Conservation (phyloP, 257 asterid genomes). For the Verbascum thapsus region DNA sequence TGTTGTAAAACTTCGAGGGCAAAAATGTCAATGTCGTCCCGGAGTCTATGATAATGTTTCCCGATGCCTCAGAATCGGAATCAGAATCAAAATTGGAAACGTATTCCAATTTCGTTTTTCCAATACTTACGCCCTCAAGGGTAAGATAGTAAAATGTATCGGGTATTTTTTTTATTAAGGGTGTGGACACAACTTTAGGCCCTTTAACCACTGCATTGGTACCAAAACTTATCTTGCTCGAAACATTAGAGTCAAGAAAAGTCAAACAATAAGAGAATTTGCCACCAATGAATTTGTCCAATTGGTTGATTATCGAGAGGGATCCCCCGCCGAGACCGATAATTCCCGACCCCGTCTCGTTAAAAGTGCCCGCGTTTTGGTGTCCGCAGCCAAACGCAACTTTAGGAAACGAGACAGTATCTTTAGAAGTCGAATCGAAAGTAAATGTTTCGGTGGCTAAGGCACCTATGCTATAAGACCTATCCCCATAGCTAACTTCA, state of each 20-base stretch:
- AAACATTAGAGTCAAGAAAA: not conserved
- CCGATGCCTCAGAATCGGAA: no score
- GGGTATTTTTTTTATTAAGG: constrained; percentile 35
- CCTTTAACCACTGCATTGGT: constrained; percentile 36
- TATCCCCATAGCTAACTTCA: constrained; percentile 39
- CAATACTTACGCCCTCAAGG: constrained; percentile 48
- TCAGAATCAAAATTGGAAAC: not conserved
- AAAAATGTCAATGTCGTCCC: constrained; percentile 56
- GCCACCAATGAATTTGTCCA: constrained; percentile 33
- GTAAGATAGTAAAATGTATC: constrained; percentile 45
- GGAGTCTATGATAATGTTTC: constrained; percentile 64
- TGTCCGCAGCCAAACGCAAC: constrained; percentile 61
- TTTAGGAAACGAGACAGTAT: constrained; percentile 28
- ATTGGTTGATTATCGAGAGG: constrained; percentile 49
- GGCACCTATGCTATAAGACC: constrained; percentile 41
- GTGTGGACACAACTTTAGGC: constrained; percentile 41
- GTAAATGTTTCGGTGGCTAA: constrained; percentile 50
- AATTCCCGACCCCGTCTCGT: constrained; percentile 42
- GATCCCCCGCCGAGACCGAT: constrained; percentile 63
- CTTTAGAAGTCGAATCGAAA: constrained; percentile 23
- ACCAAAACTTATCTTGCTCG: constrained; percentile 62
- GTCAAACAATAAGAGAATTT: constrained; percentile 61
- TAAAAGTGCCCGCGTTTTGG: constrained; percentile 45
- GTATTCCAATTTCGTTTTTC: constrained; percentile 6
- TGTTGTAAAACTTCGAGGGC: constrained; percentile 31